Conservation (phyloP, 257 asterid genomes). For the Solanum stenotomum region DNA sequence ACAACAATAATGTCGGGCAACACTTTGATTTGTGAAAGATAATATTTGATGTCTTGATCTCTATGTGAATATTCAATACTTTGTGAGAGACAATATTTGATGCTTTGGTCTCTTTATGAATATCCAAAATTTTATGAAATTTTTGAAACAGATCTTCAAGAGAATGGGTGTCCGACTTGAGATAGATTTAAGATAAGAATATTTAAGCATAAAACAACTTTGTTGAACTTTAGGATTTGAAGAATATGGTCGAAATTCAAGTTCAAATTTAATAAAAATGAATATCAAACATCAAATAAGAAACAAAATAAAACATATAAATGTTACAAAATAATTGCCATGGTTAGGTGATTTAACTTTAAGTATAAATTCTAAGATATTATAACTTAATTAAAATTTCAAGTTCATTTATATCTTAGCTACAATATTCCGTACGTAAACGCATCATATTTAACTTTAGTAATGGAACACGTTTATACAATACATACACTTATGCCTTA, state of each 20-base stretch:
- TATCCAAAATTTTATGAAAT: background rate
- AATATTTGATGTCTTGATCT: background rate
- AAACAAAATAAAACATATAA: background rate
- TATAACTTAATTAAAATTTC: background rate
- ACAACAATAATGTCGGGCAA: background rate
- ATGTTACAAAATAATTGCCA: background rate
- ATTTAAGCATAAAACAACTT: too few species aligned
- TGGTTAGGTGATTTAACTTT: background rate
- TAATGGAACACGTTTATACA: background rate
- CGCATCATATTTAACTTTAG: background rate
- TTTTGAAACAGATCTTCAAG: background rate
- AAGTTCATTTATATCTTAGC: background rate
- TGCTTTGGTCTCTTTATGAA: too few species aligned
- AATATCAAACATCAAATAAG: background rate
- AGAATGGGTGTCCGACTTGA: background rate
- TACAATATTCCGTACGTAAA: background rate
- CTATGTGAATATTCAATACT: too few species aligned
- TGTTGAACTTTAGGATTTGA: background rate
- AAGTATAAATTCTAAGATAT: background rate
- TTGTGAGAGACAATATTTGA: too few species aligned
- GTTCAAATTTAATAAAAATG: background rate
- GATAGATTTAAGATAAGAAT: too few species aligned
- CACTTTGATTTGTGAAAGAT: background rate
- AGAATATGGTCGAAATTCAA: background rate
- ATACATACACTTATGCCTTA: background rate